phyloP scores from a whole-genome alignment of 179 eudicot genomes.

The Heliamphora pulchella region DNA sequence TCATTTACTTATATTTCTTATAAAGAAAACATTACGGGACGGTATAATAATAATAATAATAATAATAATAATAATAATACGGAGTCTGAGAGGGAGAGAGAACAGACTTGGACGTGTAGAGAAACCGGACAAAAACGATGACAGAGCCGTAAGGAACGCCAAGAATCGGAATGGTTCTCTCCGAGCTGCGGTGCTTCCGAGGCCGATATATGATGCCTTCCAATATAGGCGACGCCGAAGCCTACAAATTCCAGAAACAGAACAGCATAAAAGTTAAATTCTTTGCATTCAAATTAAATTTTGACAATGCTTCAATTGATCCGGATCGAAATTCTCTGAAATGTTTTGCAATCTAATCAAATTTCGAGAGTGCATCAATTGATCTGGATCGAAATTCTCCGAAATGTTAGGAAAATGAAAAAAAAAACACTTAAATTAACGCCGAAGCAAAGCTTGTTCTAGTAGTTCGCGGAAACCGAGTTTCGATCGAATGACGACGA shows the following conservation, averaged over 20 bases:
- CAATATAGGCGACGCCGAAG: slow-evolving; percentile 70
- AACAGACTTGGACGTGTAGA: slow-evolving; percentile 59
- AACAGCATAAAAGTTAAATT: neutral
- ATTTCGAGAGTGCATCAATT: too few relatives aligned
- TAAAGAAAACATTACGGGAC: too few relatives aligned
- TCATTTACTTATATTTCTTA: neutral
- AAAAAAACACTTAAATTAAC: neutral
- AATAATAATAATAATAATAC: too few relatives aligned
- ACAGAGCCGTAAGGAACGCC: slow-evolving; percentile 89
- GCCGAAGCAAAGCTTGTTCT: too few relatives aligned
- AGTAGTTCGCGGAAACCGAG: too few relatives aligned
- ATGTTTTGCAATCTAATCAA: neutral
- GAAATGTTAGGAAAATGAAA: neutral
- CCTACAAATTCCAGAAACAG: slow-evolving; percentile 31
- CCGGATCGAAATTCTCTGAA: neutral
- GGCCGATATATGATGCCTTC: slow-evolving; percentile 57
- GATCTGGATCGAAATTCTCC: neutral
- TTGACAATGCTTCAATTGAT: neutral
- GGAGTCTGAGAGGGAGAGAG: neutral
- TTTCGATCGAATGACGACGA: too few relatives aligned
- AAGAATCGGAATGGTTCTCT: slow-evolving; percentile 45
- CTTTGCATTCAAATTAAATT: neutral
- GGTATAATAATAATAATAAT: too few relatives aligned
- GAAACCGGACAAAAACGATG: slow-evolving; percentile 51
- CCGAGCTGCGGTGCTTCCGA: slow-evolving; percentile 40